These are phyloP conservation scores for Nidula niveotomentosa DNA, from an alignment of 1,284 basidiomycete species.

Conservation along the genomic window DNA sequence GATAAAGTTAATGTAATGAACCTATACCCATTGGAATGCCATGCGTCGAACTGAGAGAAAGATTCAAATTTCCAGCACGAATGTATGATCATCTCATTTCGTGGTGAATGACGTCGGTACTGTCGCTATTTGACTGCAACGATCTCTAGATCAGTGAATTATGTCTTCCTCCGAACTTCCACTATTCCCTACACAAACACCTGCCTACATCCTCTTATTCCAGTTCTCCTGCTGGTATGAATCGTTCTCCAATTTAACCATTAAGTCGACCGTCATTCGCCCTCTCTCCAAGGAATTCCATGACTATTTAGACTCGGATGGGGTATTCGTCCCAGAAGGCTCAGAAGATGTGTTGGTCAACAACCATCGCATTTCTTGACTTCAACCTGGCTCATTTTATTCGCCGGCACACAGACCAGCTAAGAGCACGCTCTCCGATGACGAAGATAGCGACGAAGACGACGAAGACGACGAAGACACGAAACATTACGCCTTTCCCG, in stretches of 20 bases:
- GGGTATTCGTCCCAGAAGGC: constrained; percentile 81
- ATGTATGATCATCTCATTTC: too few relatives aligned
- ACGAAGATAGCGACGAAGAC: constrained; percentile 40
- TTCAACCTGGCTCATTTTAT: neutral
- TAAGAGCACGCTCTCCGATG: constrained; percentile 59
- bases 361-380: neutral
- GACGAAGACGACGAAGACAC: constrained; percentile 38
- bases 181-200: constrained; percentile 53
- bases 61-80: too few relatives aligned
- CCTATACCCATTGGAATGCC: too few relatives aligned
- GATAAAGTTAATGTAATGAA: too few relatives aligned
- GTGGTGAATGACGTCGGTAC: too few relatives aligned
- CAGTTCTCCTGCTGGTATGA: constrained; percentile 92
- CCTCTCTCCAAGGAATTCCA: constrained; percentile 67
- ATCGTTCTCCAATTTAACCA: constrained; percentile 64
- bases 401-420: constrained; percentile 35
- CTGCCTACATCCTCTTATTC: constrained; percentile 64
- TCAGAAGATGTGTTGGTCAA: constrained; percentile 67
- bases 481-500: constrained; percentile 65
- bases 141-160: neutral
- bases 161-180: constrained; percentile 12
- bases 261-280: constrained; percentile 79
- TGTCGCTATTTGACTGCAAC: neutral
- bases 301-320: constrained; percentile 77
- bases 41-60: too few relatives aligned